Evolutionary conservation across 495 filamentous ascomycete genomes (phyloP).

Genomic region (Penicillium cinerascens): DNA sequence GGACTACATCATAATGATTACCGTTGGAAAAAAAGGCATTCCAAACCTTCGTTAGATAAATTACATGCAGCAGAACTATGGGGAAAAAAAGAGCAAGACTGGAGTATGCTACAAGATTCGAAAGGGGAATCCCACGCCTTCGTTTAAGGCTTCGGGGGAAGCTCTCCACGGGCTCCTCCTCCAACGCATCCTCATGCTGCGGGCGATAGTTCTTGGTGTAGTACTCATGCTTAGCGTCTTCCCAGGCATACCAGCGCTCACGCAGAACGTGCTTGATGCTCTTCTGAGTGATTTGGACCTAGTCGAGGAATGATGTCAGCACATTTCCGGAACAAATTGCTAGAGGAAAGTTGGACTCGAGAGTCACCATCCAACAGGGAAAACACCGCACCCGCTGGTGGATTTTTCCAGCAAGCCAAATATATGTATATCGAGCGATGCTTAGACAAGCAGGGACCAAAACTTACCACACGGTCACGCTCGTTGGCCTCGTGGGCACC

Average conservation of each 20-base stretch:
- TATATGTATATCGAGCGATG: not conserved
- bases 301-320: constrained; percentile 2
- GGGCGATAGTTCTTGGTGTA: constrained; percentile 59
- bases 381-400: not conserved
- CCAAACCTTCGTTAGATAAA: constrained; percentile 10
- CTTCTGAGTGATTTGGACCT: constrained; percentile 71
- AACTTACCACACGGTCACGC: constrained; percentile 61
- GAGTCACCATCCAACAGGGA: not conserved
- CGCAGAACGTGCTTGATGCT: constrained; percentile 80
- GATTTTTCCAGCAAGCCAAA: not conserved
- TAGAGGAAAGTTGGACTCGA: not conserved
- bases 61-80: constrained; percentile 11
- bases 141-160: constrained; percentile 4
- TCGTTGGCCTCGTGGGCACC: constrained; percentile 59
- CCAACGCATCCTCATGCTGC: constrained; percentile 22
- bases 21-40: not conserved
- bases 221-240: constrained; percentile 61
- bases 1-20: not conserved
- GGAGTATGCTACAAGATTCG: constrained; percentile 10
- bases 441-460: not conserved
- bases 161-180: constrained; percentile 8
- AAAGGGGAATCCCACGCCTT: not conserved
- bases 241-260: constrained; percentile 87
- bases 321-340: not conserved
- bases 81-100: constrained; percentile 3